These are phyloP conservation scores for Aureobasidium sp. DNA, from an alignment of 2,329 filamentous ascomycete species.

Conservation along the genomic window DNA sequence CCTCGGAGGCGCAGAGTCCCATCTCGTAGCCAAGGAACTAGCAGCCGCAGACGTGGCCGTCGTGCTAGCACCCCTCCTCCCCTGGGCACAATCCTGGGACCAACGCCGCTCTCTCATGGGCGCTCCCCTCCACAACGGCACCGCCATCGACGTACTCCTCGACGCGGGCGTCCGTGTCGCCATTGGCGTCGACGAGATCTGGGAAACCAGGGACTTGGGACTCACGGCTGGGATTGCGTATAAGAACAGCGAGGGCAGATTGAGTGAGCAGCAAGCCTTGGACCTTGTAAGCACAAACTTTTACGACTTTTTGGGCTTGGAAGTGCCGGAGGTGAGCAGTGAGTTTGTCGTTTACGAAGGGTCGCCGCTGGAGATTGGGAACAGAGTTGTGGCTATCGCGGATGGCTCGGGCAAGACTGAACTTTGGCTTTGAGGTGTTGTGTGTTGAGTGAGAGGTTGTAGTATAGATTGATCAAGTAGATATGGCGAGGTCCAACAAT, in stretches of 20 bases:
- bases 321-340: slow-evolving; percentile 21
- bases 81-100: slow-evolving; percentile 50
- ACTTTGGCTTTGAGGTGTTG: slow-evolving; percentile 18
- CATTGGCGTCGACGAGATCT: slow-evolving; percentile 53
- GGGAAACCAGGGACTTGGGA: slow-evolving; percentile 51
- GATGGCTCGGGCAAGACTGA: slow-evolving; percentile 29
- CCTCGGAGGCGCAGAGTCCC: slow-evolving; percentile 54
- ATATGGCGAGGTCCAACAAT: too few relatives aligned
- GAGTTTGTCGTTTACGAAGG: slow-evolving; percentile 58
- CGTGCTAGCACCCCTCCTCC: slow-evolving; percentile 51
- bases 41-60: slow-evolving; percentile 49
- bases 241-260: slow-evolving; percentile 46
- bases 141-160: slow-evolving; percentile 48
- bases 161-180: slow-evolving; percentile 51
- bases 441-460: not conserved
- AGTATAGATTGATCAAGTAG: too few relatives aligned
- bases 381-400: slow-evolving; percentile 46
- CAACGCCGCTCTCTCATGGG: slow-evolving; percentile 53
- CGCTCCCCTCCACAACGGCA: slow-evolving; percentile 58
- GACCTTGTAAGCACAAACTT: slow-evolving; percentile 50
- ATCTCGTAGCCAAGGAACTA: slow-evolving; percentile 50
- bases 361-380: slow-evolving; percentile 51
- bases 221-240: slow-evolving; percentile 52
- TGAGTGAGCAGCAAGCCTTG: slow-evolving; percentile 48
- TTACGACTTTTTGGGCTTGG: slow-evolving; percentile 47